Conservation (phyloP, 208 protist genomes). For the Trypanosoma avium region DNA sequence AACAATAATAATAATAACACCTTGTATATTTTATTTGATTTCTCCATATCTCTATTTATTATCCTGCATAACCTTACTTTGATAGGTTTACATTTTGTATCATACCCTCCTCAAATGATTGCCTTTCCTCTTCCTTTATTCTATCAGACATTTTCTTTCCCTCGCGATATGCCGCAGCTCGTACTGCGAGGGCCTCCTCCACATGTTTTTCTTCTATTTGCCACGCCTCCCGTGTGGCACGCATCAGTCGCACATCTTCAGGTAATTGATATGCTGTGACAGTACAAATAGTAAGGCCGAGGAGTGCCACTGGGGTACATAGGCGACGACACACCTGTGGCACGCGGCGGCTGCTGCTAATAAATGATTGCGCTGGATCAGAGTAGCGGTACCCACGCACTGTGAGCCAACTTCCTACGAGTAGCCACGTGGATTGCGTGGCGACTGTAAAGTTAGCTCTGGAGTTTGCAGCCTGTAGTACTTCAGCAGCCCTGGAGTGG, state of each 20-base stretch:
- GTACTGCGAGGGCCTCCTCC: conserved; percentile 33
- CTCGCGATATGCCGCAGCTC: conserved; percentile 36
- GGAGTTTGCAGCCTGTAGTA: too few species aligned
- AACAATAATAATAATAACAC: neutral
- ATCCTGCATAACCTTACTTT: too few species aligned
- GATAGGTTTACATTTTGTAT: neutral
- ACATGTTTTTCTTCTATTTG: conserved; percentile 39
- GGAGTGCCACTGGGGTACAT: conserved; percentile 60
- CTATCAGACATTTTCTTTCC: conserved; percentile 32
- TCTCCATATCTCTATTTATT: too few species aligned
- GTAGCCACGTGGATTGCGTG: conserved; percentile 43
- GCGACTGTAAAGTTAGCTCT: too few species aligned
- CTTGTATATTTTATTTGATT: too few species aligned
- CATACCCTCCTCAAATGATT: conserved; percentile 17
- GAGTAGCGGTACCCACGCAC: conserved; percentile 63
- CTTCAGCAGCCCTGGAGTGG: too few species aligned
- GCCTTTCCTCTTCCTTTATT: conserved; percentile 27
- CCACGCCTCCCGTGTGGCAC: conserved; percentile 27
- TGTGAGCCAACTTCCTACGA: conserved; percentile 58
- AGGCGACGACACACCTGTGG: too few species aligned
- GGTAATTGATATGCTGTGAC: conserved; percentile 55
- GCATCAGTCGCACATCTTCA: conserved; percentile 42
- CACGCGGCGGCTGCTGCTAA: too few species aligned
- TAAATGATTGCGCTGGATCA: conserved; percentile 69
- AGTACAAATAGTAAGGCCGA: conserved; percentile 46